These are phyloP conservation scores for Chalciporus piperatoides DNA, from an alignment of 1,284 basidiomycete genomes.

Conservation along the genomic window DNA sequence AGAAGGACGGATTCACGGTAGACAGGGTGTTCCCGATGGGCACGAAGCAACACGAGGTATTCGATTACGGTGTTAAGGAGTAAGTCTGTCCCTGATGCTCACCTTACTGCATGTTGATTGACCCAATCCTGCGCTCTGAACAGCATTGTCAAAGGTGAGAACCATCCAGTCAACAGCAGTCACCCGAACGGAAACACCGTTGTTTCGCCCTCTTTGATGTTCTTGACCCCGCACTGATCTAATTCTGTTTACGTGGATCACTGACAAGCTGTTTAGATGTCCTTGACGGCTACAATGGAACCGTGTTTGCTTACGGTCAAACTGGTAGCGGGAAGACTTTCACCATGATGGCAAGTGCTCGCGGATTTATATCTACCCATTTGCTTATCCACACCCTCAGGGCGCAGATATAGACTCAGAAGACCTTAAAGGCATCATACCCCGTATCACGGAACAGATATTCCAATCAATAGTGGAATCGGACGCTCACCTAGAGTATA, in stretches of 20 bases:
- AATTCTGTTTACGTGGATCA: slow-evolving; percentile 11
- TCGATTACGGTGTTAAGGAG: slow-evolving; percentile 98
- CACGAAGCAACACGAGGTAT: slow-evolving; percentile 92
- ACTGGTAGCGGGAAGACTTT: slow-evolving; percentile 97
- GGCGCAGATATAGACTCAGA: slow-evolving; percentile 95
- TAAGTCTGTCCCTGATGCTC: slow-evolving; percentile 40
- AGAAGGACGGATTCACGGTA: slow-evolving; percentile 94
- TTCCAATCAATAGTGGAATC: slow-evolving; percentile 97
- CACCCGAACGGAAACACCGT: background rate
- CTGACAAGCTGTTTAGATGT: slow-evolving; percentile 66
- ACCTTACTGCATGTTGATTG: slow-evolving; percentile 12
- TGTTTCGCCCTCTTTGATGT: slow-evolving; percentile 1
- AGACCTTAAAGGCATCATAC: slow-evolving; percentile 94
- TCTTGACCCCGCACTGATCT: slow-evolving; percentile 4
- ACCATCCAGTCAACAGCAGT: slow-evolving; percentile 2
- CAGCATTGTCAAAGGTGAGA: slow-evolving; percentile 76
- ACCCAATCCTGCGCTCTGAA: slow-evolving; percentile 16
- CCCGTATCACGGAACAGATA: slow-evolving; percentile 98
- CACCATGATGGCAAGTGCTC: slow-evolving; percentile 84
- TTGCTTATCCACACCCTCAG: slow-evolving; percentile 40
- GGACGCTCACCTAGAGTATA: slow-evolving; percentile 93
- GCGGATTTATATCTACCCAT: slow-evolving; percentile 7
- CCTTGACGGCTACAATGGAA: slow-evolving; percentile 98
- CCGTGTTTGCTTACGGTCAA: slow-evolving; percentile 98
- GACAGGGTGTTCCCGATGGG: slow-evolving; percentile 96